phyloP scores from a whole-genome alignment of 1,284 basidiomycete species.

The Butyriboletus appendiculatus region DNA sequence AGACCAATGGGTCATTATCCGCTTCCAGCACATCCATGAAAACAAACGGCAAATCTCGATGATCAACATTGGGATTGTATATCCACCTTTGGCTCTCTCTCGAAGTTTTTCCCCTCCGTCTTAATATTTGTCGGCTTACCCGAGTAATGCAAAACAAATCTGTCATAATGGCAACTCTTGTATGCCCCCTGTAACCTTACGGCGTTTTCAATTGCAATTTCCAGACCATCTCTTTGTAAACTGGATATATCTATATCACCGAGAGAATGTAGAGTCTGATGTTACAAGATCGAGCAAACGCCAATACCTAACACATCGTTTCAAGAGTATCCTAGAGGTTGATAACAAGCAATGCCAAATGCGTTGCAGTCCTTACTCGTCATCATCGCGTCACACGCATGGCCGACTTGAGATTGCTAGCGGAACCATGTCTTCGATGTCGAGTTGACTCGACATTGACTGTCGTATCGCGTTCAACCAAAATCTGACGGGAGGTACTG shows the following conservation, averaged over 20 bases:
- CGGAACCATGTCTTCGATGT: slow-evolving; percentile 33
- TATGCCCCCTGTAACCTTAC: slow-evolving; percentile 28
- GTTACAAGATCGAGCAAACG: slow-evolving; percentile 26
- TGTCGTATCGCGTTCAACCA: slow-evolving; percentile 31
- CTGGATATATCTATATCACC: slow-evolving; percentile 20
- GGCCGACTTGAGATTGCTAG: slow-evolving; percentile 35
- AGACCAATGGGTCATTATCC: slow-evolving; percentile 47
- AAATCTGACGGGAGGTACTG: slow-evolving; percentile 28
- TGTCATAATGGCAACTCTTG: slow-evolving; percentile 29
- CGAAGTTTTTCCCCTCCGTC: slow-evolving; percentile 7
- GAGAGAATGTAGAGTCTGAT: slow-evolving; percentile 20
- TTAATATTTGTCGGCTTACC: slow-evolving; percentile 25
- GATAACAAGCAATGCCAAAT: neutral
- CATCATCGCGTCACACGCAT: slow-evolving; percentile 33
- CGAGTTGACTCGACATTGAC: slow-evolving; percentile 27
- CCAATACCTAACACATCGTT: slow-evolving; percentile 7
- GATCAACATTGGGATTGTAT: slow-evolving; percentile 12
- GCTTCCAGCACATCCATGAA: slow-evolving; percentile 36
- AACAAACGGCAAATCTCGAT: slow-evolving; percentile 38
- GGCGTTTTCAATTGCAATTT: slow-evolving; percentile 17
- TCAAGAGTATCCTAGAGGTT: slow-evolving; percentile 10
- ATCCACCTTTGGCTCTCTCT: slow-evolving; percentile 9
- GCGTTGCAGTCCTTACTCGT: neutral
- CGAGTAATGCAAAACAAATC: slow-evolving; percentile 25
- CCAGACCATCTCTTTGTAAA: slow-evolving; percentile 15